These are phyloP conservation scores for Candida parachauliodes DNA, from an alignment of 805 yeast species.

Conservation along the genomic window DNA sequence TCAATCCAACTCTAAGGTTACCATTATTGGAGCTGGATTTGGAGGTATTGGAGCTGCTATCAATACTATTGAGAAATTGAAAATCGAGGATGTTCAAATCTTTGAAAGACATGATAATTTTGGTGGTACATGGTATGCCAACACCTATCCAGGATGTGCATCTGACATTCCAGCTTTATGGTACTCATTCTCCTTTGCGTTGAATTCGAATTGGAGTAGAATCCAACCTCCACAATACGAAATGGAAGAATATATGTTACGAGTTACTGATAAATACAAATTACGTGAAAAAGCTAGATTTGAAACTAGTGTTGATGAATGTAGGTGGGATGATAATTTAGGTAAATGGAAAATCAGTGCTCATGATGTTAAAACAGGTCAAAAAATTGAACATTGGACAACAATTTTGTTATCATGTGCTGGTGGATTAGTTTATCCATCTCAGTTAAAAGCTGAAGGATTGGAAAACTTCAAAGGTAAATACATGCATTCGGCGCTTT, in stretches of 20 bases:
- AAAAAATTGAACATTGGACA: slow-evolving; percentile 25
- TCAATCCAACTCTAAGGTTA: slow-evolving; percentile 24
- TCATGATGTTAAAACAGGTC: slow-evolving; percentile 27
- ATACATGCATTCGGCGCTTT: slow-evolving; percentile 40
- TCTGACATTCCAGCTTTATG: slow-evolving; percentile 30
- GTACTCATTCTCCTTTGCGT: slow-evolving; percentile 26
- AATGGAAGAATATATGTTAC: slow-evolving; percentile 37
- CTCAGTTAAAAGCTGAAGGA: slow-evolving; percentile 26
- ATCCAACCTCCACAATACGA: slow-evolving; percentile 41
- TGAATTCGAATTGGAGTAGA: slow-evolving; percentile 28
- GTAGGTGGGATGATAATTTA: slow-evolving; percentile 3
- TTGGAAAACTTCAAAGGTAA: slow-evolving; percentile 32
- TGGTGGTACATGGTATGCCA: slow-evolving; percentile 46
- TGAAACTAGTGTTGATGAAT: slow-evolving; percentile 4
- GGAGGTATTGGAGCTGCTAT: slow-evolving; percentile 35
- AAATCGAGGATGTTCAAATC: slow-evolving; percentile 25
- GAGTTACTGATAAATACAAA: slow-evolving; percentile 26
- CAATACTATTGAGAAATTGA: slow-evolving; percentile 21
- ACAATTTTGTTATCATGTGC: slow-evolving; percentile 23
- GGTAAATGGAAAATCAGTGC: slow-evolving; percentile 26
- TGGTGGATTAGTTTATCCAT: slow-evolving; percentile 39
- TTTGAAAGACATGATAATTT: slow-evolving; percentile 38
- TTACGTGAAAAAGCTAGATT: slow-evolving; percentile 13
- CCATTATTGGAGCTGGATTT: slow-evolving; percentile 41
- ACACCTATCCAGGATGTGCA: slow-evolving; percentile 45